Conservation (phyloP, 495 filamentous ascomycete genomes). For the Aspergillus ostianus region DNA sequence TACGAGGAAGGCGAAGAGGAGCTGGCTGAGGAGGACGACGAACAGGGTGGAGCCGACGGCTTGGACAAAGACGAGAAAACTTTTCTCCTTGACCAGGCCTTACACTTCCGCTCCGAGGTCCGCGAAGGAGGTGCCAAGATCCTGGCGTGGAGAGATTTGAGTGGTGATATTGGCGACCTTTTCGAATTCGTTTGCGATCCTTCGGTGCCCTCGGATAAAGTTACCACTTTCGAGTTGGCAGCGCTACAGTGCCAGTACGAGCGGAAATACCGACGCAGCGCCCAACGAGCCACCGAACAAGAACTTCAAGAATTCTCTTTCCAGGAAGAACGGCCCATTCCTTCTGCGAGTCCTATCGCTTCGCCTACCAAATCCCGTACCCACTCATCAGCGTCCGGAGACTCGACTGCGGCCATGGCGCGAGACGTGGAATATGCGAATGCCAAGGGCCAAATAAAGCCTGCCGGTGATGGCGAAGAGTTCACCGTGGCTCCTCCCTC, state of each 20-base stretch:
- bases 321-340: conserved; percentile 73
- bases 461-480: conserved; percentile 26
- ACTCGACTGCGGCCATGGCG: conserved; percentile 43
- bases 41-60: conserved; percentile 66
- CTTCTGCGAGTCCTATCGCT: conserved; percentile 72
- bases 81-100: conserved; percentile 85
- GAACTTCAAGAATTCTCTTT: conserved; percentile 83
- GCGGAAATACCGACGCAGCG: conserved; percentile 78
- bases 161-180: conserved; percentile 87
- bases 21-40: conserved; percentile 78
- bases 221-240: conserved; percentile 76
- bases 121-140: conserved; percentile 76
- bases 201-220: conserved; percentile 64
- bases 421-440: conserved; percentile 47
- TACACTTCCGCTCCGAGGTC: conserved; percentile 83
- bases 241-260: conserved; percentile 96
- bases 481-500: conserved; percentile 52
- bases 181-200: conserved; percentile 95
- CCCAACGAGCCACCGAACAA: conserved; percentile 75
- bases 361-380: conserved; percentile 55
- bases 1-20: conserved; percentile 98
- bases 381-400: conserved; percentile 29
- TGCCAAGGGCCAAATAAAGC: conserved; percentile 39
- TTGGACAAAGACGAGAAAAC: conserved; percentile 93
- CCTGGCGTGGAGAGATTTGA: conserved; percentile 91